Conservation (phyloP, 495 filamentous ascomycete species). For the Hypoxylon intermedium region DNA sequence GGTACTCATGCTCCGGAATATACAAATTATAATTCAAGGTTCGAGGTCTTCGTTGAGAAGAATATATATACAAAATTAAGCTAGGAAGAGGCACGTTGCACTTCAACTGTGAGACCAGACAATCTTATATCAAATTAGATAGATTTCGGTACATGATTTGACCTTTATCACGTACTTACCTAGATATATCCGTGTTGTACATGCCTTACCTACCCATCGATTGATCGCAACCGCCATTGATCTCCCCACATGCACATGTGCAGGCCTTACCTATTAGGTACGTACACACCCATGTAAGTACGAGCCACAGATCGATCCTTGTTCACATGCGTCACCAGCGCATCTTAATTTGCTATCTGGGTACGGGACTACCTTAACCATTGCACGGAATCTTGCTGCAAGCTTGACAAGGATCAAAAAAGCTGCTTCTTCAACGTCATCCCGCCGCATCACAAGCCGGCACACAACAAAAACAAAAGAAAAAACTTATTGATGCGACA, state of each 20-base stretch:
- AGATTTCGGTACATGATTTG: too few relatives aligned
- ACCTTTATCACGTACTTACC: too few relatives aligned
- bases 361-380: conserved; percentile 2
- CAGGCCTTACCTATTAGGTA: background rate
- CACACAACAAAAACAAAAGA: background rate
- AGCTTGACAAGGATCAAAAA: conserved; percentile 29
- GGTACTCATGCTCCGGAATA: too few relatives aligned
- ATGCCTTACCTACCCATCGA: too few relatives aligned
- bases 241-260: background rate
- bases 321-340: conserved; percentile 35
- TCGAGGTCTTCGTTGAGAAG: too few relatives aligned
- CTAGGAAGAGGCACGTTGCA: too few relatives aligned
- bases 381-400: conserved; percentile 4
- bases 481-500: background rate
- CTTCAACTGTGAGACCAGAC: too few relatives aligned
- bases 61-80: too few relatives aligned
- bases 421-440: conserved; percentile 34
- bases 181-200: too few relatives aligned
- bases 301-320: conserved; percentile 17
- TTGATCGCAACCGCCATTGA: too few relatives aligned
- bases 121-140: too few relatives aligned
- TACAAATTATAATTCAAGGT: too few relatives aligned
- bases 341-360: conserved; percentile 26
- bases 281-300: conserved; percentile 1
- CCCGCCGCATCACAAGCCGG: background rate